Conservation (phyloP, 2,329 filamentous ascomycete genomes). For the Hymenoscyphus fructigenus region DNA sequence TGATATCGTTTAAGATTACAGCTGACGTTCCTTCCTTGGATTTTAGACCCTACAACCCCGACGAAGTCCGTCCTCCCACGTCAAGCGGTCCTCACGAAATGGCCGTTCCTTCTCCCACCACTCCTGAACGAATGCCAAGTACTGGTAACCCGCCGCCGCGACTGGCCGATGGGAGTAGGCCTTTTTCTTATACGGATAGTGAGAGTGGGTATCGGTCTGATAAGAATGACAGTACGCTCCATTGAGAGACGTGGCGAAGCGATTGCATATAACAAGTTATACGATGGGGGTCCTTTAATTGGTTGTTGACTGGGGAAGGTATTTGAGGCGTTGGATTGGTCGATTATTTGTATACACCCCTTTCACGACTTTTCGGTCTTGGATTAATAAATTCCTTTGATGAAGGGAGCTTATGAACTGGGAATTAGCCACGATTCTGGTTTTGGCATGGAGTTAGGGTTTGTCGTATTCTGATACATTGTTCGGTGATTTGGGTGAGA, state of each 20-base stretch:
- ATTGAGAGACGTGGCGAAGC: neutral
- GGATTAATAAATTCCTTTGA: neutral
- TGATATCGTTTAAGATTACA: constrained; percentile 1
- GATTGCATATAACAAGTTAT: neutral
- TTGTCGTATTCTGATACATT: neutral
- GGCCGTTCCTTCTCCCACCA: constrained; percentile 3
- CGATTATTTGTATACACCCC: neutral
- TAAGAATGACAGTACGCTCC: neutral
- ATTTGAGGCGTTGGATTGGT: neutral
- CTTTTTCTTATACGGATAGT: constrained; percentile 22
- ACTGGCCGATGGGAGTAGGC: constrained; percentile 8
- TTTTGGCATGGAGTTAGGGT: neutral
- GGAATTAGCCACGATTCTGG: neutral
- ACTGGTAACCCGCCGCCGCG: constrained; percentile 6
- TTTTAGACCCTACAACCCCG: constrained; percentile 15
- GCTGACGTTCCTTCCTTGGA: neutral
- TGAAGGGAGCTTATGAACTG: neutral
- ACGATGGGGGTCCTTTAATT: neutral
- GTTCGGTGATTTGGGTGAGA: neutral
- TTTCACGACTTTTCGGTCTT: neutral
- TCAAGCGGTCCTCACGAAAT: constrained; percentile 11
- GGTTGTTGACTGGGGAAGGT: neutral
- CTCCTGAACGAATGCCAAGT: constrained; percentile 12
- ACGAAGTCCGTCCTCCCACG: constrained; percentile 3
- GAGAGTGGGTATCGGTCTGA: constrained; percentile 17